Base-by-base conservation (phyloP, 768 basidiomycete genomes). In the Pholiota molesta region DNA sequence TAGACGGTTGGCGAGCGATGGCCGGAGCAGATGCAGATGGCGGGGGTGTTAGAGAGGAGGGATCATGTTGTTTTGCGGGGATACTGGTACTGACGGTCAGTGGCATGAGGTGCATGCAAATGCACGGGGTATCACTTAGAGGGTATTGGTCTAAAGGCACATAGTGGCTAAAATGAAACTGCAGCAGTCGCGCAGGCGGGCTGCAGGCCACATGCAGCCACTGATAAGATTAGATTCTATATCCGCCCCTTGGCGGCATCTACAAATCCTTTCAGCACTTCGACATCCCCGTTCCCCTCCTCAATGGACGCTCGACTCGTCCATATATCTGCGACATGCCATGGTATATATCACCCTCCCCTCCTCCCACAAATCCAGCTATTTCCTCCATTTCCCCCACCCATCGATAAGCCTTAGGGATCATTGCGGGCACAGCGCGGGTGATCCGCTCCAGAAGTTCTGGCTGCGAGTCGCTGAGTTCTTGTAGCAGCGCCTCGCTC, bases 341-440 rank as follows among this genome's bases (percentile, higher is more conserved):
- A 52, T 76, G 69, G 67, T 85, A 82, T 5, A 81, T 79, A 23
- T 79, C 75, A 0, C 77, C 78, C 60, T 80, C 78, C 0, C 68
- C 74, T 7, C 73, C 77, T 9, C 80, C 79, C 10, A 88, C 82
- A 69, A 87, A 88, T 6, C 71, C 75, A 2, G 81, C 79, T 42
- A 89, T 86, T 70, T 89, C 88, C 55, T 83, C 75, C 86, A 86
- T 88, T 74, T 88, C 86, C 51, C 80, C 82, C 14, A 83, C 79
- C 81, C 80, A 88, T 54, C 86, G 77, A 65, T 89, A 87, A 3
- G 84, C 84, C 64, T 87, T 89, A n/a, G 81, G 83, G 19, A 85
- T 71, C 84, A 86, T 85, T 35, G 71, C 60, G 5, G 83, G 81
- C 29, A 86, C 70, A 1, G 64, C 63, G 51, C 67, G 68, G 3